phyloP scores from a whole-genome alignment of 2,329 filamentous ascomycete genomes.

The Fusarium gaditjirri region DNA sequence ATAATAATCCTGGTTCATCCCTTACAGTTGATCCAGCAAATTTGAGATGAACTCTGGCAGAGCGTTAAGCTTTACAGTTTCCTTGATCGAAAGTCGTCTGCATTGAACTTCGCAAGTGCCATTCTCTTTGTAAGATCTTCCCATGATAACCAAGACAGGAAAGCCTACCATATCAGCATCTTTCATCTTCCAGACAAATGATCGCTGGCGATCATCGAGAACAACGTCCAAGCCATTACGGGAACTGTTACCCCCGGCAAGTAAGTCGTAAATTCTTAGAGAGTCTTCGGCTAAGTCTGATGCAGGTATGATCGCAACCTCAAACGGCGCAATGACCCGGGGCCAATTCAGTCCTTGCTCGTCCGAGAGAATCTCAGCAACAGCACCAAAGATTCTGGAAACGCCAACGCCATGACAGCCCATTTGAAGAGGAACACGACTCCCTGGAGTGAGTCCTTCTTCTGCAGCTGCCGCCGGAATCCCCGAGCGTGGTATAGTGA shows the following conservation, averaged over 20 bases:
- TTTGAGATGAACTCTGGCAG: conserved; percentile 58
- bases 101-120: conserved; percentile 82
- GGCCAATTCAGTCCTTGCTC: conserved; percentile 87
- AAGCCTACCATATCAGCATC: conserved; percentile 93
- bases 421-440: conserved; percentile 78
- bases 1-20: neutral
- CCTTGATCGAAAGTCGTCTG: conserved; percentile 70
- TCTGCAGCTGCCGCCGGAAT: conserved; percentile 14
- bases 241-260: conserved; percentile 50
- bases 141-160: conserved; percentile 83
- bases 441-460: conserved; percentile 35
- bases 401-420: conserved; percentile 97
- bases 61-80: conserved; percentile 63
- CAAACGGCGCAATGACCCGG: conserved; percentile 83
- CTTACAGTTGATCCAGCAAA: conserved; percentile 61
- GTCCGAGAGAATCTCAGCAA: conserved; percentile 81
- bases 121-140: conserved; percentile 71
- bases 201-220: conserved; percentile 76
- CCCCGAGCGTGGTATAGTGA: conserved; percentile 55
- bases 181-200: conserved; percentile 84
- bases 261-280: conserved; percentile 70
- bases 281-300: conserved; percentile 60
- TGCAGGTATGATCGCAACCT: conserved; percentile 73
- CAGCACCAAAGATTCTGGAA: conserved; percentile 87
- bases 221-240: conserved; percentile 66